Evolutionary conservation across 148 eudicot genomes (phyloP), one percentile per base, ranked within the genome.

Genomic region (Rhododendron ferrugineum): DNA sequence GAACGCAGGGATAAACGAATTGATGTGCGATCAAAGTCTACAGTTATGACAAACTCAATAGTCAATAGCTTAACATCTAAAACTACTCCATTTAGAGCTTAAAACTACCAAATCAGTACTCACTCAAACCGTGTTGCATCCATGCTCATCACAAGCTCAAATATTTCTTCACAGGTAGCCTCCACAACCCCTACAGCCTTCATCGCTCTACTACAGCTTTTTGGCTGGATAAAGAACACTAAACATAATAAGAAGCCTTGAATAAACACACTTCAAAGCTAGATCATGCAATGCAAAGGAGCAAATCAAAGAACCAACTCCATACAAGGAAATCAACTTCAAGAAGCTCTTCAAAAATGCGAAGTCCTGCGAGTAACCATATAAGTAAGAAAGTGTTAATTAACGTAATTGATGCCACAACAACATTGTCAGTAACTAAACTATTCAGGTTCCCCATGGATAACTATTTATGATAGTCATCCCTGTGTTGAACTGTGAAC

Each of bases 151-250:
- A 97, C 92, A 90, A 97, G 96, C 91, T 97, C 95, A 91, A 97
- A 97, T 87, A 94, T 90, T 88, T 97, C 98, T 92, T 94, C 99
- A 89, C 99, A 97, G 11, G 93, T 91, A 88, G 98, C 97, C 87
- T 97, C 99, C 86, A 97, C 99, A 81, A 97, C 98, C 77, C 99
- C 99, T 30, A 93, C 99, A 87, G 99, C 99, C 90, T 93, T 97
- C 99, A 95, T 97, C 77, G 98, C 99, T 91, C 98, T 91, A 88
- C 99, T 97, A 91, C 98, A 97, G 91, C 99, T 95, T 89, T 97
- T 95, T 62, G 99, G 99, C 98, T 97, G 92, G 88, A 91, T 52
- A 86, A 80, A 80, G 81, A 82, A 73, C 86, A 70, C 32, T 72
- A 20, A 18, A 78, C 26, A 58, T 56, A 56, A 91, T 64, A 26